These are phyloP conservation scores for Penicillium verhagenii DNA, from an alignment of 495 filamentous ascomycete species.

Conservation along the genomic window DNA sequence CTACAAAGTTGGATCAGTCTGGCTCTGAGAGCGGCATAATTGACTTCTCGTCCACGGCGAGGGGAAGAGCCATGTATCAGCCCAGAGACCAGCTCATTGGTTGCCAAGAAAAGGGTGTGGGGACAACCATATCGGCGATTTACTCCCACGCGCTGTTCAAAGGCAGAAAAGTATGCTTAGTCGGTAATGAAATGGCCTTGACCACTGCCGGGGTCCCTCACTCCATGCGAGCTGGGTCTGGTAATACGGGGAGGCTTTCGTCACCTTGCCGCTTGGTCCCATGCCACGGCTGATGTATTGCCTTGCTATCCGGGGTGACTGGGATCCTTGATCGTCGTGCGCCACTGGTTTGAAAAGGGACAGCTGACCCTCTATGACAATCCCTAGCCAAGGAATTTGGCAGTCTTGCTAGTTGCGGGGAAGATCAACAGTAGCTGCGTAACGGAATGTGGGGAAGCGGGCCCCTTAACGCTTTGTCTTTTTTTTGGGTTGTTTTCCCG, in stretches of 20 bases:
- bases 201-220: neutral
- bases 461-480: neutral
- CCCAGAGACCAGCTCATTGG: neutral
- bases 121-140: neutral
- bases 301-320: neutral
- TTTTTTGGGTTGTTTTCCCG: neutral
- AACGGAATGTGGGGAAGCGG: conserved; percentile 17
- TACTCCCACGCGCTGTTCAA: neutral
- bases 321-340: neutral
- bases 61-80: conserved; percentile 5
- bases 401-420: conserved; percentile 8
- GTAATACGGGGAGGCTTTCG: neutral
- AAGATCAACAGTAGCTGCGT: conserved; percentile 12
- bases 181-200: neutral
- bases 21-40: conserved; percentile 1
- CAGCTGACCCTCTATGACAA: neutral
- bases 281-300: neutral
- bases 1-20: conserved; percentile 1
- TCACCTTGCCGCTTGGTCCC: neutral
- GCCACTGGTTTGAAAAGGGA: neutral
- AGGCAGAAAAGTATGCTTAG: neutral
- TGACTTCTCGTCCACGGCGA: conserved; percentile 1
- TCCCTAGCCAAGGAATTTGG: neutral
- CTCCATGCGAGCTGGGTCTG: neutral
- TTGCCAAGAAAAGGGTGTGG: neutral